A percentile compares a stretch with the other conserved stretches of the same genome.
Conservation (phyloP, 2,329 filamentous ascomycete species). For the Ceratocystis albifundus region DNA sequence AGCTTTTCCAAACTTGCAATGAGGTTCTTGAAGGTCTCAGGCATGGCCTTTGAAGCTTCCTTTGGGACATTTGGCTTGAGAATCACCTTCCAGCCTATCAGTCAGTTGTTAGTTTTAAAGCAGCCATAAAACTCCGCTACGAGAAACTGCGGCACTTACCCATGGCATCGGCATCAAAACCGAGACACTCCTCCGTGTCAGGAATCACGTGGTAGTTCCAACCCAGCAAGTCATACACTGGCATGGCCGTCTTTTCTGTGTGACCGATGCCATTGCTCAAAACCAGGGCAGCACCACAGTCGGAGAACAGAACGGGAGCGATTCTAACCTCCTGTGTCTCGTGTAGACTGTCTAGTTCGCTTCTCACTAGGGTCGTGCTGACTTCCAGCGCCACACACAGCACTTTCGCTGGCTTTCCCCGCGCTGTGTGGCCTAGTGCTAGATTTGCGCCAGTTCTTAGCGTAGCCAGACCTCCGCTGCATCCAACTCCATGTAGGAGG, state of each 20-base stretch:
- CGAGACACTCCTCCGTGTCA: constrained; percentile 50
- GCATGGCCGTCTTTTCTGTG: constrained; percentile 28
- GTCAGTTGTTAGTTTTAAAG: too few species aligned
- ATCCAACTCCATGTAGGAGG: constrained; percentile 54
- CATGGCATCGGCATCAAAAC: constrained; percentile 52
- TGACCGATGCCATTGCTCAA: constrained; percentile 52
- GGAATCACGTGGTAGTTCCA: constrained; percentile 55
- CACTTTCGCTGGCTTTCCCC: constrained; percentile 49
- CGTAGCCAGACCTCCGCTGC: constrained; percentile 50
- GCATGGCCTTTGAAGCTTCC: constrained; percentile 41
- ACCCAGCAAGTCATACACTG: constrained; percentile 49
- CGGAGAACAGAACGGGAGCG: constrained; percentile 55
- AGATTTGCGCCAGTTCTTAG: constrained; percentile 55
- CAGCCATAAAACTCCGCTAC: background rate
- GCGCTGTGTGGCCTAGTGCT: constrained; percentile 49
- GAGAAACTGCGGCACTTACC: constrained; percentile 33
- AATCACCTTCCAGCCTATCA: constrained; percentile 52
- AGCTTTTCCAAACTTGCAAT: constrained; percentile 32
- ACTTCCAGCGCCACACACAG: constrained; percentile 55
- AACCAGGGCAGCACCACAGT: constrained; percentile 55
- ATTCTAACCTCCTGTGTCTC: constrained; percentile 50
- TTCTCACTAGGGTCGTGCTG: constrained; percentile 49
- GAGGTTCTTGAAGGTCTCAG: constrained; percentile 44
- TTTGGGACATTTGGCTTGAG: constrained; percentile 50
- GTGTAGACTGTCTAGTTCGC: constrained; percentile 53